These are phyloP conservation scores for Lasiodiplodia hormozganensis DNA, from an alignment of 2,329 filamentous ascomycete genomes.

Conservation along the genomic window DNA sequence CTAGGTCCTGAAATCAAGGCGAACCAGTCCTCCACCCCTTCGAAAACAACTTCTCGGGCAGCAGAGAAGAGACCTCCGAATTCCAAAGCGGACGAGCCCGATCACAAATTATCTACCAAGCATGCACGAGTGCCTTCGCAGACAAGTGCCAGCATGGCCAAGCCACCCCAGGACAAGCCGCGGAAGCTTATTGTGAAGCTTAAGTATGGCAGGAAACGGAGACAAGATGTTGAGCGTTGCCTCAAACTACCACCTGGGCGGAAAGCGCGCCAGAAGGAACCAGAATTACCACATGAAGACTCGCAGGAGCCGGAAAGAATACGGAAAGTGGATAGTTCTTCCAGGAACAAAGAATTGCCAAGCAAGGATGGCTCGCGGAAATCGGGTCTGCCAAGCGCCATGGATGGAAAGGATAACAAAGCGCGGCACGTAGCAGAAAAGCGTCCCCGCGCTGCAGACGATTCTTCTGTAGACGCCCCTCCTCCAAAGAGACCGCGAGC, in stretches of 20 bases:
- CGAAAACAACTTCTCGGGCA: background rate
- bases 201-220: slow-evolving; percentile 59
- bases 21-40: slow-evolving; percentile 11
- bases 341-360: slow-evolving; percentile 22
- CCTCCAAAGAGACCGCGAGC: slow-evolving; percentile 43
- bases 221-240: slow-evolving; percentile 53
- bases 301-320: slow-evolving; percentile 28
- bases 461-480: slow-evolving; percentile 29
- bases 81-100: slow-evolving; percentile 1
- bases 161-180: slow-evolving; percentile 31
- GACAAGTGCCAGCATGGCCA: slow-evolving; percentile 4
- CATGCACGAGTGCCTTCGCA: slow-evolving; percentile 5
- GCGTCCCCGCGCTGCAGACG: slow-evolving; percentile 44
- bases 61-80: slow-evolving; percentile 2
- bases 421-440: slow-evolving; percentile 38
- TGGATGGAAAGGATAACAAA: slow-evolving; percentile 22
- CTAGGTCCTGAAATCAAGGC: slow-evolving; percentile 4
- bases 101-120: slow-evolving; percentile 29
- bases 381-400: background rate
- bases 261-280: slow-evolving; percentile 36
- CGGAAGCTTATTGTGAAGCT: slow-evolving; percentile 56
- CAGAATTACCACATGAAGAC: slow-evolving; percentile 15
- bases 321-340: slow-evolving; percentile 1
- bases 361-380: slow-evolving; percentile 26
- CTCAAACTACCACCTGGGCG: slow-evolving; percentile 41